Conservation (phyloP, 202 grass and related monocot species). For the Cymbopogon flexuosus region DNA sequence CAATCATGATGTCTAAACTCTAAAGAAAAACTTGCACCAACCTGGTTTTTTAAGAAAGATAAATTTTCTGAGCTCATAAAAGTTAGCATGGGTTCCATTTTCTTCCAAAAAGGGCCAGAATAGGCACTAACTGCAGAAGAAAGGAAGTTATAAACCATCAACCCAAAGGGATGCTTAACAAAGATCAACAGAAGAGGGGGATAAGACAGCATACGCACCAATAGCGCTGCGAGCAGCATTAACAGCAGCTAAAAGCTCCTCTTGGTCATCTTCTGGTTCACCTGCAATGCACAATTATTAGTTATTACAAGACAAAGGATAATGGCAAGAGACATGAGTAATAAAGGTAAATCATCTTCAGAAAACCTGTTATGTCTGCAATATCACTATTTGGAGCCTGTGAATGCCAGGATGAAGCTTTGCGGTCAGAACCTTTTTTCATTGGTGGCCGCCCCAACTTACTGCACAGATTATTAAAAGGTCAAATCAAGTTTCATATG, state of each 20-base stretch:
- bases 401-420: slow-evolving; percentile 47
- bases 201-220: slow-evolving; percentile 24
- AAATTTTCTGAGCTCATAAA: slow-evolving; percentile 50
- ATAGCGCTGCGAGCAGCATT: slow-evolving; percentile 58
- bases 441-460: slow-evolving; percentile 60
- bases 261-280: slow-evolving; percentile 72
- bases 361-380: slow-evolving; percentile 44
- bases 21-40: slow-evolving; percentile 35
- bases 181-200: neutral
- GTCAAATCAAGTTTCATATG: slow-evolving; percentile 20
- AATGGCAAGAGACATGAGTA: neutral
- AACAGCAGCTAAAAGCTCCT: slow-evolving; percentile 80
- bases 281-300: slow-evolving; percentile 44
- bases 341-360: slow-evolving; percentile 27
- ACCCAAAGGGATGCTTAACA: slow-evolving; percentile 8
- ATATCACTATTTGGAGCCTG: slow-evolving; percentile 40
- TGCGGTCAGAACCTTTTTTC: slow-evolving; percentile 61
- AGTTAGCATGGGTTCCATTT: slow-evolving; percentile 74
- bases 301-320: neutral
- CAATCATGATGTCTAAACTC: slow-evolving; percentile 19
- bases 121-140: slow-evolving; percentile 59
- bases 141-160: slow-evolving; percentile 21
- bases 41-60: slow-evolving; percentile 67
- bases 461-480: slow-evolving; percentile 43
- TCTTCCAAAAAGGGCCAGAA: slow-evolving; percentile 75